Evolutionary conservation across 1,284 basidiomycete genomes (phyloP).

Genomic region (Sparassis latifolia): DNA sequence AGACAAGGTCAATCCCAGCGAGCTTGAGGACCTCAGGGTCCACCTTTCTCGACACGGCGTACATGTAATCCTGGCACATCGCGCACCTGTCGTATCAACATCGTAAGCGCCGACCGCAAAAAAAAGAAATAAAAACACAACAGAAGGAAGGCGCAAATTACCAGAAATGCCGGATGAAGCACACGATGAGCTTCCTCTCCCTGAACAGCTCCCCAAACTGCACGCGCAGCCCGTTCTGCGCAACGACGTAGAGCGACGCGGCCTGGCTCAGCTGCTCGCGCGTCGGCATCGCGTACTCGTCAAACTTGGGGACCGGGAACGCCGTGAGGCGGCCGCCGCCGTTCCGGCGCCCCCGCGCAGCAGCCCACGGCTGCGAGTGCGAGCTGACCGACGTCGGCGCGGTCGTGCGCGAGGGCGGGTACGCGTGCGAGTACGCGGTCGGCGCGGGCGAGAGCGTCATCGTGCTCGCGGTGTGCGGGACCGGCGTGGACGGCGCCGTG

Average conservation of each 20-base stretch:
- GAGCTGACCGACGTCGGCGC: conserved; percentile 3
- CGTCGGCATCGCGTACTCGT: conserved; percentile 32
- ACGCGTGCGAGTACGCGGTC: too few relatives aligned
- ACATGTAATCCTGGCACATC: conserved; percentile 81
- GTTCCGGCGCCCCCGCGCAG: conserved; percentile 2
- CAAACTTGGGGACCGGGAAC: conserved; percentile 16
- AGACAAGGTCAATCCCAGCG: conserved; percentile 51
- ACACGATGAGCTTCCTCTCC: conserved; percentile 59
- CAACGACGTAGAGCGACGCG: conserved; percentile 54
- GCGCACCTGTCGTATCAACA: conserved; percentile 46
- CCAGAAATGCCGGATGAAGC: conserved; percentile 76
- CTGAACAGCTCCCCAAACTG: conserved; percentile 71
- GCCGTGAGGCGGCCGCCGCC: conserved; percentile 1
- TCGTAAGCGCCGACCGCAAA: conserved; percentile 3
- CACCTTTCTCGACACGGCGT: conserved; percentile 50
- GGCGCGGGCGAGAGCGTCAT: too few relatives aligned
- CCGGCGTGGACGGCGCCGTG: conserved; percentile 13
- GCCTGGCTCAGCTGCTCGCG: conserved; percentile 51
- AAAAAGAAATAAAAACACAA: background rate
- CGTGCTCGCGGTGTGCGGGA: background rate
- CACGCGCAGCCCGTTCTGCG: conserved; percentile 59
- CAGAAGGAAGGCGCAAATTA: conserved; percentile 14
- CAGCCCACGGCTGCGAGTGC: conserved; percentile 5
- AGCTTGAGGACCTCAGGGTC: conserved; percentile 47
- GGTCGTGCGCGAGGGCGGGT: too few relatives aligned